Percentiles rank a stretch among this genome's conserved stretches.
These are phyloP conservation scores for Arabis alpina DNA, from an alignment of 345 rosid species.

Conservation along the genomic window DNA sequence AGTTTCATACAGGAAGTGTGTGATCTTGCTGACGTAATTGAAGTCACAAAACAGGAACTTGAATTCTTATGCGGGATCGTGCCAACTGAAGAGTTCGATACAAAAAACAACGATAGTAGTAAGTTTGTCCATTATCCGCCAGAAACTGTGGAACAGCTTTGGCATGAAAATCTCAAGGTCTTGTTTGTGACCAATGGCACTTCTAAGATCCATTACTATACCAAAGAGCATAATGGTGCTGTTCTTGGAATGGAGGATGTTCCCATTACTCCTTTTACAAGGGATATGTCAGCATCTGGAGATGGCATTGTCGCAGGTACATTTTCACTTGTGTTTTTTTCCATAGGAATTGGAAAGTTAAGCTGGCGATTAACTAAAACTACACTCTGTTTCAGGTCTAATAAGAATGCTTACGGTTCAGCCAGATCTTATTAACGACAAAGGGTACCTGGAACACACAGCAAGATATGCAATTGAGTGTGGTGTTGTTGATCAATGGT, in stretches of 20 bases:
- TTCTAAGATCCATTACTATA: conserved; percentile 88
- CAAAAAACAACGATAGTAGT: conserved; percentile 56
- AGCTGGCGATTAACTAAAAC: conserved; percentile 2
- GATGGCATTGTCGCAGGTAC: conserved; percentile 94
- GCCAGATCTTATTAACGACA: conserved; percentile 65
- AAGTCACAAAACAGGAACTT: conserved; percentile 89
- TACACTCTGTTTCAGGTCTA: conserved; percentile 54
- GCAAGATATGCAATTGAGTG: conserved; percentile 76
- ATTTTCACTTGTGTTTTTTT: conserved; percentile 1
- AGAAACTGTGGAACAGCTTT: conserved; percentile 68
- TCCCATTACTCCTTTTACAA: conserved; percentile 73
- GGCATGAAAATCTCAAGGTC: conserved; percentile 82
- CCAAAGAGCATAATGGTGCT: conserved; percentile 74
- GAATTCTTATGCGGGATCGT: conserved; percentile 81
- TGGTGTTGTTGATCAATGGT: conserved; percentile 89
- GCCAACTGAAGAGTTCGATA: conserved; percentile 73
- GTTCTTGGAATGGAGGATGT: conserved; percentile 84
- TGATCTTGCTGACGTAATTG: conserved; percentile 72
- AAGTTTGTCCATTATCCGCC: conserved; percentile 76
- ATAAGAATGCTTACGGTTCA: conserved; percentile 86
- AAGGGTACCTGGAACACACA: conserved; percentile 64
- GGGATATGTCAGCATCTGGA: conserved; percentile 91
- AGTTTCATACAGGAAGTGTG: conserved; percentile 67
- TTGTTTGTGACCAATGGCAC: conserved; percentile 91
- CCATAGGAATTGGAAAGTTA: not conserved